These are phyloP conservation scores for Rhodamnia rubescens DNA, from an alignment of 345 rosid genomes.

Conservation along the genomic window DNA sequence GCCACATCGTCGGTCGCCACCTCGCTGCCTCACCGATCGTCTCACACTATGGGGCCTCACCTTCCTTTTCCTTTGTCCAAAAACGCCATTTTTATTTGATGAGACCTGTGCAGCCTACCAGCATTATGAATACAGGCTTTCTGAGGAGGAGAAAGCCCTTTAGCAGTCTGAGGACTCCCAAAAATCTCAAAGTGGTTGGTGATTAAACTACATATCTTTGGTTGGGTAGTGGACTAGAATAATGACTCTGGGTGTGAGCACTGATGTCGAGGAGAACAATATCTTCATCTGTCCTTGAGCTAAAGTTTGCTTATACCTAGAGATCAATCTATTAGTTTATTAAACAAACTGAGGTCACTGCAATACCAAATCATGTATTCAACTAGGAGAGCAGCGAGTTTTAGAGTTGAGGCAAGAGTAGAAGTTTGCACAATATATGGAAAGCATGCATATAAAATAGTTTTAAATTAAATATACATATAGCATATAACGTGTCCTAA, in stretches of 20 bases:
- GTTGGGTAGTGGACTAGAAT: not conserved
- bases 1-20: too few relatives aligned
- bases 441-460: not conserved
- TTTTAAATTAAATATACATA: not conserved
- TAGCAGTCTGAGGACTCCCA: conserved; percentile 40
- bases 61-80: too few relatives aligned
- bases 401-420: not conserved
- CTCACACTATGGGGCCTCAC: too few relatives aligned
- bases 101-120: conserved; percentile 74
- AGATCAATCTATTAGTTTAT: not conserved
- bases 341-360: not conserved
- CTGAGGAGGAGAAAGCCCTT: conserved; percentile 71
- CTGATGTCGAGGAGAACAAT: not conserved
- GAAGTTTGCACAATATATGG: not conserved
- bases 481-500: too few relatives aligned
- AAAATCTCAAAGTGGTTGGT: conserved; percentile 40
- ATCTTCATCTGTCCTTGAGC: not conserved
- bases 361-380: not conserved
- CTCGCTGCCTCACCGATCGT: too few relatives aligned
- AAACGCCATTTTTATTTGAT: conserved; percentile 81
- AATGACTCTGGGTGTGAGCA: not conserved
- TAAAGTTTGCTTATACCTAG: not conserved
- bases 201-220: not conserved
- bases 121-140: conserved; percentile 65
- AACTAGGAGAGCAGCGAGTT: not conserved